phyloP scores from a whole-genome alignment of 306 rosid species.

The Vigna trinervia region DNA sequence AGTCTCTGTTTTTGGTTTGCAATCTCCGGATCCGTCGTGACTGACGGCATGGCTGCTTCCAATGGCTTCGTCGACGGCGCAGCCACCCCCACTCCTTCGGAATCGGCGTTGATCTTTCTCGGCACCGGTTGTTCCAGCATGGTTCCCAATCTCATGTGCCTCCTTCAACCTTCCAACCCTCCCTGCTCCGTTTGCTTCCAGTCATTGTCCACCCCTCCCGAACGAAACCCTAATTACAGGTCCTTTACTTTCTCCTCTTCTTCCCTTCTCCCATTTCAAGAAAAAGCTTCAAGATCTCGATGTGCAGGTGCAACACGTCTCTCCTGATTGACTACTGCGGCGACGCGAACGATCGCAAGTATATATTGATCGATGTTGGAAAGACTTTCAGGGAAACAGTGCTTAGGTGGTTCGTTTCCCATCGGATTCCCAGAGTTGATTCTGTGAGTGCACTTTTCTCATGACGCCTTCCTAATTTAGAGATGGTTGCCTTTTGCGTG shows the following conservation, averaged over 20 bases:
- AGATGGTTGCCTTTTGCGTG: background rate
- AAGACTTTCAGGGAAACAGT: slow-evolving; percentile 96
- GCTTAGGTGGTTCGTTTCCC: slow-evolving; percentile 85
- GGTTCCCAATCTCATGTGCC: slow-evolving; percentile 79
- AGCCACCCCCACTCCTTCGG: background rate
- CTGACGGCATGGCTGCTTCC: slow-evolving; percentile 63
- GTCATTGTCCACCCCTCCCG: slow-evolving; percentile 69
- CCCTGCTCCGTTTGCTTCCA: slow-evolving; percentile 81
- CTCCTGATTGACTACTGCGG: slow-evolving; percentile 82
- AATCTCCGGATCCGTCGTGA: slow-evolving; percentile 32
- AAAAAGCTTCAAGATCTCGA: background rate
- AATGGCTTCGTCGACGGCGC: slow-evolving; percentile 44
- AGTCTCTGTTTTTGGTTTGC: background rate
- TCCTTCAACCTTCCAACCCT: slow-evolving; percentile 84
- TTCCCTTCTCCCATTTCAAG: background rate
- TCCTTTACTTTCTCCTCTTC: slow-evolving; percentile 15
- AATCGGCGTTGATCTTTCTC: slow-evolving; percentile 85
- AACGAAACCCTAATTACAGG: slow-evolving; percentile 90
- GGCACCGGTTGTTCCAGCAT: slow-evolving; percentile 96
- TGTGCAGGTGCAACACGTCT: slow-evolving; percentile 86
- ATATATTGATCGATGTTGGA: slow-evolving; percentile 87
- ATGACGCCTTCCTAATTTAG: background rate
- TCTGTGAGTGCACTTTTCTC: slow-evolving; percentile 64
- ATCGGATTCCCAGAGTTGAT: slow-evolving; percentile 87
- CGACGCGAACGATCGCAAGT: slow-evolving; percentile 61